Conservation (phyloP, 2,329 filamentous ascomycete genomes). For the Aspergillus neotritici region DNA sequence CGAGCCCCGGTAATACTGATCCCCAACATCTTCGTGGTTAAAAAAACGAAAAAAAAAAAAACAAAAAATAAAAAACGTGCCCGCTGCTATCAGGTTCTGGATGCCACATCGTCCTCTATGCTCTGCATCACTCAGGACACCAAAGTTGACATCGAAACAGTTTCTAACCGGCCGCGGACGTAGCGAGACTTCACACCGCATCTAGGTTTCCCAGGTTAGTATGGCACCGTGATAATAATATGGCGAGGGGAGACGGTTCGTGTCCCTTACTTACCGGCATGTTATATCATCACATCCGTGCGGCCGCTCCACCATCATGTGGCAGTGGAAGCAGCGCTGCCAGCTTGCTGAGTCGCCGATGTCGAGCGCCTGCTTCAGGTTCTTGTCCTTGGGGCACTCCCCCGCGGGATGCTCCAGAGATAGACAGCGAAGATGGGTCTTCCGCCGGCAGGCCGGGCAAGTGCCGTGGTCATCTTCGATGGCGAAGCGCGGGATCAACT, state of each 20-base stretch:
- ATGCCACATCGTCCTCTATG: slow-evolving; percentile 9
- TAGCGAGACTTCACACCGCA: slow-evolving; percentile 12
- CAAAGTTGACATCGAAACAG: no score
- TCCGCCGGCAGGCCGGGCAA: slow-evolving; percentile 9
- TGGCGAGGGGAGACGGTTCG: no score
- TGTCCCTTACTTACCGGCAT: slow-evolving; percentile 9
- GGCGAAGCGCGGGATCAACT: slow-evolving; percentile 13
- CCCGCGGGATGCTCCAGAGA: slow-evolving; percentile 12
- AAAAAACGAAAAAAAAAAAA: no score
- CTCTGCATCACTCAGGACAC: no score
- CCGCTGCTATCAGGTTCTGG: no score
- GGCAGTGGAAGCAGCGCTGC: slow-evolving; percentile 12
- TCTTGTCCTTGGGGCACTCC: slow-evolving; percentile 13
- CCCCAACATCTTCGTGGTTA: slow-evolving; percentile 6
- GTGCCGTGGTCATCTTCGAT: slow-evolving; percentile 10
- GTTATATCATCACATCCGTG: slow-evolving; percentile 16
- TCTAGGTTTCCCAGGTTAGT: slow-evolving; percentile 1
- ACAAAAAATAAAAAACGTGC: no score
- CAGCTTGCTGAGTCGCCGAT: slow-evolving; percentile 8
- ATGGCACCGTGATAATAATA: neutral
- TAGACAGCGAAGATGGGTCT: slow-evolving; percentile 14
- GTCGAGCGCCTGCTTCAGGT: slow-evolving; percentile 7
- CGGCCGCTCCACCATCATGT: slow-evolving; percentile 11
- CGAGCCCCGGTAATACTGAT: slow-evolving; percentile 8
- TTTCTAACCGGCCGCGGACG: slow-evolving; percentile 2